These are phyloP conservation scores for Scenedesmus sp. DNA, from an alignment of 163 green algal genomes.

Conservation along the genomic window DNA sequence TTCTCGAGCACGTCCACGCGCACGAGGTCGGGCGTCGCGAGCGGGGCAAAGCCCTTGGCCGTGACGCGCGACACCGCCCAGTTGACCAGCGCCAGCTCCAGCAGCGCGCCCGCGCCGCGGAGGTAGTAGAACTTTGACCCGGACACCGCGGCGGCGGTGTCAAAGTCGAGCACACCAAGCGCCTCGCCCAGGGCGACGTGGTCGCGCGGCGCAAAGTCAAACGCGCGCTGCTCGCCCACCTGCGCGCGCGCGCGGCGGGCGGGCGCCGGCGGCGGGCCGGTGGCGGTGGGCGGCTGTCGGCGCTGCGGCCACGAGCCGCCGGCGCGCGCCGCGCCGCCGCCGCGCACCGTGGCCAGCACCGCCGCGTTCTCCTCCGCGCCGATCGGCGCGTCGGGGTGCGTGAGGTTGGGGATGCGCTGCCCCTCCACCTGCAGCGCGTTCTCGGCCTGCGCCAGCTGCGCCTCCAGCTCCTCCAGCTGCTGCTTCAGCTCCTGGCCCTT, in stretches of 20 bases:
- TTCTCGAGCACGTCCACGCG: slow-evolving; percentile 90
- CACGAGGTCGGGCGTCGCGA: slow-evolving; percentile 96
- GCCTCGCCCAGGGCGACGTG: slow-evolving; percentile 89
- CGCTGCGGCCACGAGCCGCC: background rate
- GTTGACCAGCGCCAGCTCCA: slow-evolving; percentile 96
- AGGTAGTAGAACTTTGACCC: slow-evolving; percentile 98
- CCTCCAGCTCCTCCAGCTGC: slow-evolving; percentile 73
- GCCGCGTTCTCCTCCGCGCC: slow-evolving; percentile 79
- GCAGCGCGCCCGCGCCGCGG: slow-evolving; percentile 84
- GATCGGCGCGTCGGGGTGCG: slow-evolving; percentile 89
- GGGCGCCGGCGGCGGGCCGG: background rate
- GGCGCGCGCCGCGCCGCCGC: background rate
- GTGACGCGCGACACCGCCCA: slow-evolving; percentile 77
- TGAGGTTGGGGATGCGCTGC: slow-evolving; percentile 93
- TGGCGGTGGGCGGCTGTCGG: background rate
- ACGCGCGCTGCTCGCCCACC: slow-evolving; percentile 70
- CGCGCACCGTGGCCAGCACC: slow-evolving; percentile 13
- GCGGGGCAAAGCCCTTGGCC: slow-evolving; percentile 64
- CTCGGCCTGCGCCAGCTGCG: slow-evolving; percentile 64
- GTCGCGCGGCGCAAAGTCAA: slow-evolving; percentile 76
- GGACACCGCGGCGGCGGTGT: slow-evolving; percentile 78
- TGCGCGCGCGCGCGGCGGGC: background rate
- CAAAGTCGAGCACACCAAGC: slow-evolving; percentile 96
- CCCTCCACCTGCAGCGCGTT: slow-evolving; percentile 88
- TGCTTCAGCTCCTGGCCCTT: slow-evolving; percentile 88